Base-by-base conservation (phyloP, 2,329 filamentous ascomycete genomes). In the Fusarium sp. region DNA sequence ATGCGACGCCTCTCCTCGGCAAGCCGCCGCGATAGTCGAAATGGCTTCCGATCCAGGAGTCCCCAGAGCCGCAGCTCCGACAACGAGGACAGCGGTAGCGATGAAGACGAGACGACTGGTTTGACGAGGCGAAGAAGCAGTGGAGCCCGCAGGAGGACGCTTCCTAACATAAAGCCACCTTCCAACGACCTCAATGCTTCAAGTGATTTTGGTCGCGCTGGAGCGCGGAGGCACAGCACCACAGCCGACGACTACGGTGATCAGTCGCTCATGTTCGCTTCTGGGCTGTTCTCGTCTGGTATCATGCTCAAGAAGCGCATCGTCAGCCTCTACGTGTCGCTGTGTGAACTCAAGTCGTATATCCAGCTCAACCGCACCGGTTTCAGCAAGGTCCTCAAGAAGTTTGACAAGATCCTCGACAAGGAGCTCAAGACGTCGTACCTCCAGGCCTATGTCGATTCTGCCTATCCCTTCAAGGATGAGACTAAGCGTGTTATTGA, bases 341-440 rank as follows among this genome's bases (percentile, higher is more conserved):
- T 98, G 20, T 98, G 96, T 84, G 97, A 98, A 82, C 90, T 99
- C 79, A 97, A 98, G 81, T 98, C 96, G 2, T 99, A 95, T 80
- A 92, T 95, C 65, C 96, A 98, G 85, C 90, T 99, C 72, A 99
- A 99, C 87, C 93, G 94, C 84, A 99, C 97, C 0, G 97, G 97
- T 14, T 99, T 99, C 84, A 91, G 92, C 79, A 99, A 99, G 84
- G 95, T 97, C 1, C 85, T 98, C 76, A 99, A 99, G 85, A 99
- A 99, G 83, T 99, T 97, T 80, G 97, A 99, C 88, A 99, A 99
- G 87, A 98, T 94, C 66, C 85, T 98, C 67, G 93, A 98, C 82
- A 92, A 92, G 74, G 92, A 92, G 77, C 86, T 98, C 65, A 95
- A 96, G 75, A 86, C 90, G 16, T 86, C 88, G 54, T 99, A 98